A percentile compares a stretch with the other conserved stretches of the same genome.
phyloP scores from a whole-genome alignment of 2,329 filamentous ascomycete genomes.

The Cladophialophora exuberans region DNA sequence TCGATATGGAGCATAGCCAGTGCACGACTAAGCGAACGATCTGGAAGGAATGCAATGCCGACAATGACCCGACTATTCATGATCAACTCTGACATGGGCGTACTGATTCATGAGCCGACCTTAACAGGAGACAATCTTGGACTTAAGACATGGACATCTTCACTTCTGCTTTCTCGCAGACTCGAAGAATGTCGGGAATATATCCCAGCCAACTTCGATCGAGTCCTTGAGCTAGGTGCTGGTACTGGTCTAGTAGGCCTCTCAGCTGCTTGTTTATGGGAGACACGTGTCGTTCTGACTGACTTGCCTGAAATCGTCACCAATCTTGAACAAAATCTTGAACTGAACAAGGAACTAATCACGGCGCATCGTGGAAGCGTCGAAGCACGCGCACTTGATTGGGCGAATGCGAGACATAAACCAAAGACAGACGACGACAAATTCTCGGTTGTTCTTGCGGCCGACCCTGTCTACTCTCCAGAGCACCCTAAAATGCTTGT shows the following conservation, averaged over 20 bases:
- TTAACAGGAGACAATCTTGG: conserved; percentile 87
- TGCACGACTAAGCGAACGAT: conserved; percentile 78
- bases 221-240: conserved; percentile 77
- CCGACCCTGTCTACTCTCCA: conserved; percentile 85
- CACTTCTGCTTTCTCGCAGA: conserved; percentile 78
- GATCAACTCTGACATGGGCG: conserved; percentile 59
- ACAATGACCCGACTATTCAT: conserved; percentile 64
- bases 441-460: conserved; percentile 73
- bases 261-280: conserved; percentile 74
- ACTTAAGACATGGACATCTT: conserved; percentile 94
- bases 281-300: conserved; percentile 70
- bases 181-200: conserved; percentile 50
- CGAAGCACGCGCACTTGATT: conserved; percentile 67
- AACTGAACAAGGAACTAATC: conserved; percentile 64
- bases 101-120: conserved; percentile 82
- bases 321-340: conserved; percentile 76
- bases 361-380: conserved; percentile 56
- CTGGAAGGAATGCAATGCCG: conserved; percentile 73
- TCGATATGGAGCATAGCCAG: conserved; percentile 75
- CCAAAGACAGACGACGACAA: conserved; percentile 39
- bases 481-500: conserved; percentile 77
- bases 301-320: conserved; percentile 82
- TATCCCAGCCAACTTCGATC: conserved; percentile 30
- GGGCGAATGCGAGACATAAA: conserved; percentile 52
- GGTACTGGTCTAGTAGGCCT: conserved; percentile 91